Conservation (phyloP, 805 yeast species). For the Candida wancherniae region DNA sequence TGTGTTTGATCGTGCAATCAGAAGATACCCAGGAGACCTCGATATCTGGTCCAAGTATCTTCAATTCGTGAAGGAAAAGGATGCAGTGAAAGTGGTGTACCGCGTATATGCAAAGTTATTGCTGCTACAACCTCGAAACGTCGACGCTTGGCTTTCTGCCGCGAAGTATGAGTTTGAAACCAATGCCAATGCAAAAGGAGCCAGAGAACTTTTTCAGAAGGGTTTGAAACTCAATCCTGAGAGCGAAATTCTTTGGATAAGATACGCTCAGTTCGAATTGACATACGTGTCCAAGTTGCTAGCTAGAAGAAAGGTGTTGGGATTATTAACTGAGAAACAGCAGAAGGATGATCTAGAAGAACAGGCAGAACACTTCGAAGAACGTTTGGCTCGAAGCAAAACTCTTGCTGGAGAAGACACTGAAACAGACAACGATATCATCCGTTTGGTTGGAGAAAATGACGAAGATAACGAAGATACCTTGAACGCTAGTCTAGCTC, state of each 20-base stretch:
- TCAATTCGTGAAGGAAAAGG: slow-evolving; percentile 58
- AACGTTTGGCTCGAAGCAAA: slow-evolving; percentile 22
- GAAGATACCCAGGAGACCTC: slow-evolving; percentile 72
- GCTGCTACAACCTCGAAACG: slow-evolving; percentile 85
- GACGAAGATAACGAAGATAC: slow-evolving; percentile 47
- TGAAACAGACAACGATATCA: slow-evolving; percentile 32
- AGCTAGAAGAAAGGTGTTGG: slow-evolving; percentile 77
- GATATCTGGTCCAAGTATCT: slow-evolving; percentile 76
- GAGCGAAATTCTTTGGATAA: slow-evolving; percentile 68
- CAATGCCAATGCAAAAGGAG: slow-evolving; percentile 83
- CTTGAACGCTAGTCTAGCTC: slow-evolving; percentile 58
- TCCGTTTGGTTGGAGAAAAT: slow-evolving; percentile 39
- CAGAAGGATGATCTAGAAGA: slow-evolving; percentile 48
- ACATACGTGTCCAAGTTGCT: slow-evolving; percentile 78
- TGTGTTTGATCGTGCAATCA: slow-evolving; percentile 77
- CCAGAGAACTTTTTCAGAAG: slow-evolving; percentile 79
- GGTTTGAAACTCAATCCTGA: slow-evolving; percentile 82
- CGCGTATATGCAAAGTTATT: slow-evolving; percentile 72
- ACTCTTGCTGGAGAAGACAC: slow-evolving; percentile 14
- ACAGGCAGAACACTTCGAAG: slow-evolving; percentile 12
- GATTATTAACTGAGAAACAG: slow-evolving; percentile 68
- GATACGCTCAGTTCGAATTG: slow-evolving; percentile 84
- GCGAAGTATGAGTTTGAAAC: slow-evolving; percentile 90
- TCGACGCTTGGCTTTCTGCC: slow-evolving; percentile 90
- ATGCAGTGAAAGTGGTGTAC: slow-evolving; percentile 68